Conservation (phyloP, 1,284 basidiomycete species). For the Pyrrhoderma lamaoense region DNA sequence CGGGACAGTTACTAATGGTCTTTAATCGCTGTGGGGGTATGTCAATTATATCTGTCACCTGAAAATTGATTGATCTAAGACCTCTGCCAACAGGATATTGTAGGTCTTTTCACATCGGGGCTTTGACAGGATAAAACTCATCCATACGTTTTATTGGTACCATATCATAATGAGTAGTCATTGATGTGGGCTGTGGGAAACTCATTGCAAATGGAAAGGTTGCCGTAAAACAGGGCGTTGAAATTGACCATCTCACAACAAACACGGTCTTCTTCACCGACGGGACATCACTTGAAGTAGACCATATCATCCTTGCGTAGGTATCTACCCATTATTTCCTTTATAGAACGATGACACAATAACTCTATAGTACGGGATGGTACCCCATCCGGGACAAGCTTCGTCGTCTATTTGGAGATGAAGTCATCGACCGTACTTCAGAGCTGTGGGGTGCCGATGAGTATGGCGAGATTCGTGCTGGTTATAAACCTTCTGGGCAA, state of each 20-base stretch:
- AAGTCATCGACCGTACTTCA: slow-evolving; percentile 21
- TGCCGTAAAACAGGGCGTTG: slow-evolving; percentile 27
- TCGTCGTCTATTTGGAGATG: slow-evolving; percentile 22
- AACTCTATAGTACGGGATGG: slow-evolving; percentile 12
- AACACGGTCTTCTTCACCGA: slow-evolving; percentile 29
- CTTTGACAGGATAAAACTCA: too few species aligned
- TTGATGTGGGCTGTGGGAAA: slow-evolving; percentile 37
- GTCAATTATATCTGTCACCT: slow-evolving; percentile 19
- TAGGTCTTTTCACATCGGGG: slow-evolving; percentile 2
- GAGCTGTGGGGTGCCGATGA: slow-evolving; percentile 24
- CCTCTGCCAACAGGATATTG: slow-evolving; percentile 11
- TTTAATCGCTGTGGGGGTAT: slow-evolving; percentile 28
- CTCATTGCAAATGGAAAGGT: slow-evolving; percentile 26
- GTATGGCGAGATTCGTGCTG: slow-evolving; percentile 23
- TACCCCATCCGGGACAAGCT: slow-evolving; percentile 9
- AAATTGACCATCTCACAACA: slow-evolving; percentile 24
- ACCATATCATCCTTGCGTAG: slow-evolving; percentile 27
- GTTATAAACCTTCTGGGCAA: slow-evolving; percentile 29
- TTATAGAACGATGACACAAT: background rate
- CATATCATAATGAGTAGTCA: slow-evolving; percentile 27
- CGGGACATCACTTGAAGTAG: slow-evolving; percentile 27
- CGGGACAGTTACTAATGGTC: slow-evolving; percentile 24
- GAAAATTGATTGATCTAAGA: background rate
- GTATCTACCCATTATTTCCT: slow-evolving; percentile 1
- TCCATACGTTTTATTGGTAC: too few species aligned